These are phyloP conservation scores for Colletotrichum incanum DNA, from an alignment of 2,329 filamentous ascomycete species.

Conservation along the genomic window DNA sequence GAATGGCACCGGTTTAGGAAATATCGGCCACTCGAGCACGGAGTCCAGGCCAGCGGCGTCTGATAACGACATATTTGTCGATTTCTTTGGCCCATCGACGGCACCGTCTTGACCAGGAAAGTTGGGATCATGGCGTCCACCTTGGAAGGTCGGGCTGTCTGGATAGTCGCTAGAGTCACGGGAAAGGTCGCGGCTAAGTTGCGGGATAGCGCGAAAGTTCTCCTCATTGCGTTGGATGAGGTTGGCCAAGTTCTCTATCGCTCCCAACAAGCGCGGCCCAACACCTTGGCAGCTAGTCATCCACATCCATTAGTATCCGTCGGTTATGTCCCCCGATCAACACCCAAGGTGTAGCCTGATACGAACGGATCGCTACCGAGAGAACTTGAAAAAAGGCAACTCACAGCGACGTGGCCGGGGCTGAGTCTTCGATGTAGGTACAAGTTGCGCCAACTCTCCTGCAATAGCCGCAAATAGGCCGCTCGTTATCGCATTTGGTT, in stretches of 20 bases:
- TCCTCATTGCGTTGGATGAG: slow-evolving; percentile 42
- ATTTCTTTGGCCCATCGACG: slow-evolving; percentile 13
- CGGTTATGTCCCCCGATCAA: not conserved
- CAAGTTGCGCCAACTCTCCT: slow-evolving; percentile 52
- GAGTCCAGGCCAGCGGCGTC: slow-evolving; percentile 39
- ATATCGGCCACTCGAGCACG: slow-evolving; percentile 40
- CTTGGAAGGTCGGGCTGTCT: slow-evolving; percentile 31
- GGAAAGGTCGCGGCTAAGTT: slow-evolving; percentile 39
- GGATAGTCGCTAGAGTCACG: slow-evolving; percentile 38
- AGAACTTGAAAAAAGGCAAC: not conserved
- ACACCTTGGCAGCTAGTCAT: slow-evolving; percentile 36
- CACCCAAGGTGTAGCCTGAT: not conserved
- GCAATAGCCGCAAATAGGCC: slow-evolving; percentile 56
- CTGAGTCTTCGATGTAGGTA: slow-evolving; percentile 47
- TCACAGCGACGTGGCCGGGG: slow-evolving; percentile 38
- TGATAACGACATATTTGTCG: slow-evolving; percentile 12
- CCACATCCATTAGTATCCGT: slow-evolving; percentile 21
- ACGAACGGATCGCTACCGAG: not conserved
- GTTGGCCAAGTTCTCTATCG: slow-evolving; percentile 40
- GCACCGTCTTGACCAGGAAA: slow-evolving; percentile 14
- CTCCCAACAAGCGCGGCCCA: slow-evolving; percentile 33
- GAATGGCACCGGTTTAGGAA: slow-evolving; percentile 41
- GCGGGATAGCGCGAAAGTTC: slow-evolving; percentile 39
- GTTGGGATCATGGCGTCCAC: slow-evolving; percentile 8
- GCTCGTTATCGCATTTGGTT: slow-evolving; percentile 57